Conservation (phyloP, 305 asterid species). For the Fraxinus latifolia region DNA sequence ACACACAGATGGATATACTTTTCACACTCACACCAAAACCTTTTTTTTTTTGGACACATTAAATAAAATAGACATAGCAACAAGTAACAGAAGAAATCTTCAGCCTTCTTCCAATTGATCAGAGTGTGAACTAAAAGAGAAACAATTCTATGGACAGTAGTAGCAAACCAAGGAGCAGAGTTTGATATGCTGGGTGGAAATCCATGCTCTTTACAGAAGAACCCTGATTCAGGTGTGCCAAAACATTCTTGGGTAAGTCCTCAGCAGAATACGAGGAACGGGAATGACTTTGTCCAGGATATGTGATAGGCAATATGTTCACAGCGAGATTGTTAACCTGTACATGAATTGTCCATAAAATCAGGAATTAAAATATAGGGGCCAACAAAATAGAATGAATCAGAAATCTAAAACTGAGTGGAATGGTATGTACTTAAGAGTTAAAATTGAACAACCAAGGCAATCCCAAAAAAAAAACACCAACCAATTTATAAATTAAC, state of each 20-base stretch:
- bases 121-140: conserved; percentile 6
- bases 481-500: conserved; percentile 13
- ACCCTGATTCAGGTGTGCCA: conserved; percentile 55
- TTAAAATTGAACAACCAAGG: not conserved
- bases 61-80: not conserved
- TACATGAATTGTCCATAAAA: not conserved
- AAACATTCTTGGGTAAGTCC: conserved; percentile 63
- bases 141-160: not conserved
- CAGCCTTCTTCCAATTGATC: conserved; percentile 8
- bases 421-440: conserved; percentile 2
- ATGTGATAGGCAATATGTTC: conserved; percentile 33
- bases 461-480: not conserved
- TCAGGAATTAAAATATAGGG: not conserved
- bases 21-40: conserved; percentile 1
- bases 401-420: not conserved
- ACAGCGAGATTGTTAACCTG: conserved; percentile 47
- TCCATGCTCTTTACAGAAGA: conserved; percentile 72
- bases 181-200: conserved; percentile 58
- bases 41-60: not conserved
- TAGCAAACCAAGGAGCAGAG: conserved; percentile 57
- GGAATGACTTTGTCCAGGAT: conserved; percentile 49
- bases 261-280: conserved; percentile 38
- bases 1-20: not conserved
- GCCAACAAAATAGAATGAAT: conserved; percentile 14
- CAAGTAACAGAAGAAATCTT: conserved; percentile 2